Conservation (phyloP, 208 protist genomes). For the Acanthamoeba healyi region DNA sequence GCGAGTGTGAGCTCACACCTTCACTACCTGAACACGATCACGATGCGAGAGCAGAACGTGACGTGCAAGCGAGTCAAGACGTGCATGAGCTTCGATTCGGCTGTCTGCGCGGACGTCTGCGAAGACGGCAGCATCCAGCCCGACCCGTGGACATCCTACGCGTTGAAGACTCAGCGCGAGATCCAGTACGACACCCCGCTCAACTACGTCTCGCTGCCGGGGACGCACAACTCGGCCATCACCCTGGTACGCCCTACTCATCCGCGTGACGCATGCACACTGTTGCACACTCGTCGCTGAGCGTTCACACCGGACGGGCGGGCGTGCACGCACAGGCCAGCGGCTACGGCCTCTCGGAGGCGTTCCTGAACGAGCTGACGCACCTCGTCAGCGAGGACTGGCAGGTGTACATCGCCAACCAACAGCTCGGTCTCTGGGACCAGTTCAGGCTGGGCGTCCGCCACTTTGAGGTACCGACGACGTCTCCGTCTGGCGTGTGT, state of each 20-base stretch:
- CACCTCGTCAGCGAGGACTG: conserved; percentile 3
- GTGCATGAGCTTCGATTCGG: not conserved
- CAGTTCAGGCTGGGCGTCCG: conserved; percentile 53
- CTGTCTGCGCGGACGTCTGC: not conserved
- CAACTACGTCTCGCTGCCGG: conserved; percentile 10
- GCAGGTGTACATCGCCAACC: conserved; percentile 49
- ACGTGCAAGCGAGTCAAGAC: conserved; percentile 18
- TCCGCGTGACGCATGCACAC: not conserved
- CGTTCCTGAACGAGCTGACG: not conserved
- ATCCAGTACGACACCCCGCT: conserved; percentile 29
- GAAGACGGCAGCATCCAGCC: not conserved
- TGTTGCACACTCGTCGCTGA: not conserved
- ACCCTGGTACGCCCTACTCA: not conserved
- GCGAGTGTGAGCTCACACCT: not conserved
- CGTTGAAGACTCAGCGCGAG: not conserved
- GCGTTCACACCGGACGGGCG: not conserved
- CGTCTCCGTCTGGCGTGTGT: not conserved
- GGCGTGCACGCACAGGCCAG: not conserved
- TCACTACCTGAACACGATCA: too few species aligned
- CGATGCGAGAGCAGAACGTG: conserved; percentile 6
- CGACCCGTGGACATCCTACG: conserved; percentile 7
- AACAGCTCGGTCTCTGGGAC: conserved; percentile 33
- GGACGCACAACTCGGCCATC: conserved; percentile 54
- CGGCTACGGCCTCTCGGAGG: conserved; percentile 28
- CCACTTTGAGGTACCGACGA: conserved; percentile 12